phyloP scores from a whole-genome alignment of 441 rosid species.

The Adansonia madagascariensis region DNA sequence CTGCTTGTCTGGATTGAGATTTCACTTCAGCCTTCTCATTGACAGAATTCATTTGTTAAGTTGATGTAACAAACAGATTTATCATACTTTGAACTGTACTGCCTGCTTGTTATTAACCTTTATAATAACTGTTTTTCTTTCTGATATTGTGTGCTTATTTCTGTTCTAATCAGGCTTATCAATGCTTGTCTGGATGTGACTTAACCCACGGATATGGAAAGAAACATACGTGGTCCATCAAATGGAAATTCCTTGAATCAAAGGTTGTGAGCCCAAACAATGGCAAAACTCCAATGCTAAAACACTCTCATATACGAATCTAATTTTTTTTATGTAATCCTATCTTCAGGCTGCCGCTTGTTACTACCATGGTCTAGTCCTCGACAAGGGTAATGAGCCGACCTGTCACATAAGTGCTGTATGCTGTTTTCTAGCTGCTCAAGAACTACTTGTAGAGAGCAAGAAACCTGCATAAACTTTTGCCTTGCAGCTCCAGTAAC shows the following conservation, averaged over 20 bases:
- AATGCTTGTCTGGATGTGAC: constrained; percentile 63
- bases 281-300: not conserved
- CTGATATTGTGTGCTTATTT: constrained; percentile 3
- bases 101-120: not conserved
- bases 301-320: not conserved
- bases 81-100: not conserved
- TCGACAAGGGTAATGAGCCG: constrained; percentile 83
- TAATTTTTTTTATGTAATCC: constrained; percentile 1
- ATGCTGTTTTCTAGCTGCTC: constrained; percentile 85
- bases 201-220: constrained; percentile 48
- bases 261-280: constrained; percentile 48
- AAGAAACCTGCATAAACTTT: constrained; percentile 83
- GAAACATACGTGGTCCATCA: constrained; percentile 78
- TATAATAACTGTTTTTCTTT: not conserved
- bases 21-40: not conserved
- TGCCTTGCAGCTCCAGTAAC: constrained; percentile 74
- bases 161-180: constrained; percentile 59
- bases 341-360: constrained; percentile 77
- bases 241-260: constrained; percentile 88
- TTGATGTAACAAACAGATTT: not conserved
- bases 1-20: not conserved
- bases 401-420: constrained; percentile 64
- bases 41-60: not conserved
- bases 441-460: constrained; percentile 73
- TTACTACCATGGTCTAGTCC: constrained; percentile 81